Evolutionary conservation across 306 rosid genomes (phyloP), one percentile per base, ranked within the genome.

Genomic region (Dryas octopetala): DNA sequence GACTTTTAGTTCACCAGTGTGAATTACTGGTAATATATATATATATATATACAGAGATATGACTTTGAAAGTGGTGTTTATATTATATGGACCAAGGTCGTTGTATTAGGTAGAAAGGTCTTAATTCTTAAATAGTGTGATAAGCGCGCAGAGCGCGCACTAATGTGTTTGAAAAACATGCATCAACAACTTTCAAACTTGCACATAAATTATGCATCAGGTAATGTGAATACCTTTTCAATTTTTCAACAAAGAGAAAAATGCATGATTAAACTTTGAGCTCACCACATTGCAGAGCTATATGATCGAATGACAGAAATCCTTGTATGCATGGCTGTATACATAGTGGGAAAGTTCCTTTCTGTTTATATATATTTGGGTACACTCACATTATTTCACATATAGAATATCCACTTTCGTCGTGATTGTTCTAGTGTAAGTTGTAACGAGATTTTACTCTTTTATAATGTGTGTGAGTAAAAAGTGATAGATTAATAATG

Each of bases 191-290:
- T 60, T 61, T 5, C 66, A 60, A 11, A 28, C 12, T 75, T 68
- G 52, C 8, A 17, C 53, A 79, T 83, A 75, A 71, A 66, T 75
- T 65, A 76, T 38, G 73, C 57, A 67, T 60, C 75, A 58, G 86
- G 73, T 76, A 48, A n/a, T 17, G 14, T 66, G 10, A 32, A 79
- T 57, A 58, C 4, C 68, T 58, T 58, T 4, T 15, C 54, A 65
- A 46, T 55, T 72, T 78, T 72, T 78, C 77, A 50, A 61, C 65
- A 48, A 68, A 47, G 45, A 1, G 28, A 12, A 62, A n/a, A 45
- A 17, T 7, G 4, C 0, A 15, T 4, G 6, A 15, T 41, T 55
- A 28, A 70, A 65, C 52, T 44, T 48, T 51, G 50, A 7, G 52
- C 50, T 13, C 28, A 8, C 50, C 26, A 10, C 69, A 0, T 40